Evolutionary conservation across 139 green algal species (phyloP).

Genomic region (Chlamydomonas sphaeroides): DNA sequence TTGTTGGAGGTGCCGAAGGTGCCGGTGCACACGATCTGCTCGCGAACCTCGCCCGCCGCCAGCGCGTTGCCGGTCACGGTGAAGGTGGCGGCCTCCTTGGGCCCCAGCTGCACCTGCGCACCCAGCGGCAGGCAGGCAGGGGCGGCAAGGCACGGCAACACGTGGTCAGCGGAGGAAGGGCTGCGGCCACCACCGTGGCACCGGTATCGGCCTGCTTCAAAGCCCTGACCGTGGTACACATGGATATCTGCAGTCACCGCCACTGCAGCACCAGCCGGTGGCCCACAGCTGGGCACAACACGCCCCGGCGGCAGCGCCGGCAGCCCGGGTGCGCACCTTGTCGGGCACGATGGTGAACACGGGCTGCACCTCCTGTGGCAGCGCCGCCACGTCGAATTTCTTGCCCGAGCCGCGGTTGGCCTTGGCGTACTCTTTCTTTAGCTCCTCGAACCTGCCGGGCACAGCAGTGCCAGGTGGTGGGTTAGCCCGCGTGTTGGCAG

Average conservation of each 20-base stretch:
- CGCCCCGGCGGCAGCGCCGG: too few relatives aligned
- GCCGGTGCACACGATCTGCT: conserved; percentile 64
- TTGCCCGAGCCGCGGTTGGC: conserved; percentile 48
- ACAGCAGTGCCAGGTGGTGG: too few relatives aligned
- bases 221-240: too few relatives aligned
- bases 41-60: conserved; percentile 40
- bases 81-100: conserved; percentile 65
- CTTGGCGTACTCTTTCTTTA: conserved; percentile 53
- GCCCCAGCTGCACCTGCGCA: conserved; percentile 51
- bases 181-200: too few relatives aligned
- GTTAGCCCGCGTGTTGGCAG: too few relatives aligned
- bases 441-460: conserved; percentile 52
- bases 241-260: too few relatives aligned
- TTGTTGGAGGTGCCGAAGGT: conserved; percentile 32
- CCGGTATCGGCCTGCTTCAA: too few relatives aligned
- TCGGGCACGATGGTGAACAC: conserved; percentile 71
- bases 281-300: background rate
- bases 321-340: too few relatives aligned
- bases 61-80: conserved; percentile 60
- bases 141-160: background rate
- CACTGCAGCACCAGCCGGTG: too few relatives aligned
- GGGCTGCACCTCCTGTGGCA: conserved; percentile 57
- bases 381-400: conserved; percentile 57
- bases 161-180: too few relatives aligned
- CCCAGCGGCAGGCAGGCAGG: too few relatives aligned